phyloP scores from a whole-genome alignment of 192 early-diverging fungal species.

The Coemansia sp. region DNA sequence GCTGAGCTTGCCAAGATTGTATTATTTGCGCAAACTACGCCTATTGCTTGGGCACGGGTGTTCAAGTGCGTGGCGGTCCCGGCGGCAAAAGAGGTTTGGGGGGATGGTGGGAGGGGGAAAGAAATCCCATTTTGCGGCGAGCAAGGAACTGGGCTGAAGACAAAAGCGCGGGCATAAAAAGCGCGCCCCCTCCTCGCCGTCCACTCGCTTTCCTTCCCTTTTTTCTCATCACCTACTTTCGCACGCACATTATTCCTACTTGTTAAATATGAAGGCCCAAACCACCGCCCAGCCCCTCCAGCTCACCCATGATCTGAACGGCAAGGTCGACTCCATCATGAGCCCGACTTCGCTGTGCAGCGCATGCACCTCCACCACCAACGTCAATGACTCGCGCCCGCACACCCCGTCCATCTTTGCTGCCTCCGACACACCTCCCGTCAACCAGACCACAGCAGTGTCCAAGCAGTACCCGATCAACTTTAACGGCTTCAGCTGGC shows the following conservation, averaged over 20 bases:
- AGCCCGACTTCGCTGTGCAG: slow-evolving; percentile 11
- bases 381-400: slow-evolving; percentile 20
- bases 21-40: too few species aligned
- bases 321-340: slow-evolving; percentile 8
- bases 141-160: not conserved
- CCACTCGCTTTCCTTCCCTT: not conserved
- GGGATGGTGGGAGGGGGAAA: not conserved
- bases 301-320: slow-evolving; percentile 6
- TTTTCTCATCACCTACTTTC: not conserved
- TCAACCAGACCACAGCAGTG: not conserved
- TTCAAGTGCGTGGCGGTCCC: not conserved
- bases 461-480: slow-evolving; percentile 55
- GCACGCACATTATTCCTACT: not conserved
- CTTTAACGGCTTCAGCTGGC: slow-evolving; percentile 79
- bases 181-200: not conserved
- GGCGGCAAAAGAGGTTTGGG: not conserved
- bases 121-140: slow-evolving; percentile 2
- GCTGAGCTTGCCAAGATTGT: too few species aligned
- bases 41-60: not conserved
- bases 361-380: slow-evolving; percentile 5
- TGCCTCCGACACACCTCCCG: slow-evolving; percentile 11
- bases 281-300: not conserved
- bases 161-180: not conserved
- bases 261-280: slow-evolving; percentile 6
- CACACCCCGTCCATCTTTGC: slow-evolving; percentile 52